Conservation (phyloP, 805 yeast genomes). For the Wickerhamiella bombiphila region DNA sequence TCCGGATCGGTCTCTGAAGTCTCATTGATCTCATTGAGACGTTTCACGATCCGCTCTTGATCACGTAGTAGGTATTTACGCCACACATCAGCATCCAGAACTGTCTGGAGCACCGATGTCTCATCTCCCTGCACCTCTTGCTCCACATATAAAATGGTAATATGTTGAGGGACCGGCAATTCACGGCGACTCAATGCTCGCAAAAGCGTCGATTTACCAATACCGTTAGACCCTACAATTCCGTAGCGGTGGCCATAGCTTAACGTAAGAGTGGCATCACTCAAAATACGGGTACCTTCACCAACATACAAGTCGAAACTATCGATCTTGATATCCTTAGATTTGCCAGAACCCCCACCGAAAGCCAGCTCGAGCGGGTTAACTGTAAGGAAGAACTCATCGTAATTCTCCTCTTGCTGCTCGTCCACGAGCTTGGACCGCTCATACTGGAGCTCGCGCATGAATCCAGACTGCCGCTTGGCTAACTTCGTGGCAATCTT, state of each 20-base stretch:
- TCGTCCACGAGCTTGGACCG: slow-evolving; percentile 79
- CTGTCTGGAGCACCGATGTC: slow-evolving; percentile 78
- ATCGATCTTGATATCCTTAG: slow-evolving; percentile 91
- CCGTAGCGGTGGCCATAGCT: slow-evolving; percentile 93
- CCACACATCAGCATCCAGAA: slow-evolving; percentile 99
- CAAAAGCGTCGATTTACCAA: slow-evolving; percentile 91
- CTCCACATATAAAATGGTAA: slow-evolving; percentile 90
- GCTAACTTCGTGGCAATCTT: slow-evolving; percentile 96
- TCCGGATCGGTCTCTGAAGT: slow-evolving; percentile 35
- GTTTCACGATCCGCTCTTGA: slow-evolving; percentile 43
- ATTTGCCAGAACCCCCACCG: slow-evolving; percentile 43
- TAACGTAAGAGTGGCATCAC: slow-evolving; percentile 74
- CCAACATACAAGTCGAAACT: slow-evolving; percentile 91
- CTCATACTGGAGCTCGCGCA: slow-evolving; percentile 29
- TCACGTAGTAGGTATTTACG: slow-evolving; percentile 74
- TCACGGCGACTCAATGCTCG: slow-evolving; percentile 90
- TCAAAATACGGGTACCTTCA: slow-evolving; percentile 81
- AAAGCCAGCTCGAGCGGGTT: slow-evolving; percentile 79
- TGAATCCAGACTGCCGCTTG: slow-evolving; percentile 37
- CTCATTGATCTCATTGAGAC: slow-evolving; percentile 60
- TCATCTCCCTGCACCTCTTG: slow-evolving; percentile 96
- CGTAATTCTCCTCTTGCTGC: slow-evolving; percentile 62
- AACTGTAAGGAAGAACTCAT: slow-evolving; percentile 85
- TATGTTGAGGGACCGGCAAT: slow-evolving; percentile 83
- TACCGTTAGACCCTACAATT: slow-evolving; percentile 97